Evolutionary conservation across 345 rosid genomes (phyloP).

Genomic region (Laguncularia racemosa): DNA sequence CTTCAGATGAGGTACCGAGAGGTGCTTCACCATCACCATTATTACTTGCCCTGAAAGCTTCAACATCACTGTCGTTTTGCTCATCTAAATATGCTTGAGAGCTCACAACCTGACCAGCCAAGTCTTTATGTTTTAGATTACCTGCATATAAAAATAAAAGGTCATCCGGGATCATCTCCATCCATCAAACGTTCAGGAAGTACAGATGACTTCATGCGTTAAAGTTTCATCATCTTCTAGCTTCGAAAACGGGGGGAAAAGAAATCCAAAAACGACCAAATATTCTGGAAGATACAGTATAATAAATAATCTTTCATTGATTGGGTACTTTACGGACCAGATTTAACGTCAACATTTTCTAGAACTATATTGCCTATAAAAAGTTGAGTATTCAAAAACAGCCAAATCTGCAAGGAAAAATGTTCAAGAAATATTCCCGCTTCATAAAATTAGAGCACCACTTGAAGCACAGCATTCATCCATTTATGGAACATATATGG

Average conservation of each 20-base stretch:
- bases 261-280: no score
- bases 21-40: conserved; percentile 23
- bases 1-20: conserved; percentile 12
- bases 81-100: conserved; percentile 69
- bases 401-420: no score
- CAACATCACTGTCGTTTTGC: conserved; percentile 22
- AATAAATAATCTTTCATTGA: no score
- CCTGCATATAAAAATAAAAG: conserved; percentile 30
- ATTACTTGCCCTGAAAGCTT: conserved; percentile 22
- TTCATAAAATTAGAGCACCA: no score
- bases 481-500: background rate
- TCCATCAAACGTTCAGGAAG: no score
- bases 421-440: no score
- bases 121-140: conserved; percentile 81
- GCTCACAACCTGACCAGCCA: conserved; percentile 75
- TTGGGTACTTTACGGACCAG: background rate
- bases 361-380: background rate
- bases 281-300: no score
- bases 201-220: no score
- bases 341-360: background rate
- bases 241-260: no score
- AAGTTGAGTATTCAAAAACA: background rate
- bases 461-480: no score
- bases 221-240: no score
- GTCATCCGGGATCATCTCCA: no score